Base-by-base conservation (phyloP, 257 asterid species). In the Linderniella brevidens region DNA sequence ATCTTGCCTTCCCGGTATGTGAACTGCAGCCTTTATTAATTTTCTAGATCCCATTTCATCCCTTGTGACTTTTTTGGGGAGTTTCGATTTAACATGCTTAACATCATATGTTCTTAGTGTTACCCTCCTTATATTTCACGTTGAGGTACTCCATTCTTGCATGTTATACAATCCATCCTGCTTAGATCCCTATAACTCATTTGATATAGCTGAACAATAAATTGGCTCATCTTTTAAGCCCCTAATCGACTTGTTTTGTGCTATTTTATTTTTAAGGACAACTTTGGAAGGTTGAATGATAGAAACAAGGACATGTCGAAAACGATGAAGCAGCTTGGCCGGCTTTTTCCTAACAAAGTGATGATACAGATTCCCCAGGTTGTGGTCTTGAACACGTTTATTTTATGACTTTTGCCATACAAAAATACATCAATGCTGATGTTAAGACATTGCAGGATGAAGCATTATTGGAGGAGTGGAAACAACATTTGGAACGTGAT, bases 321-420 rank as follows among this genome's bases (percentile, higher is more conserved):
- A 74, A 71, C 86, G 56, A 67, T 79, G n/a, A 83, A 83, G 71
- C 93, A 71, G 64, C 68, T 87, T 35, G 59, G 82, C 17, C 78
- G 74, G 53, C 92, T 87, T 58, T 80, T 87, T 40, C 95, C 94
- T 35, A 87, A 87, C 61, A 75, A 77, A 87, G 93, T 87, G 53
- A 68, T 70, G 25, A 78, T 87, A 65, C 92, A 83, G 59, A 35
- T 71, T 68, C 97, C 97, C 19, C 92, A 80, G 93, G 93, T 74
- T 39, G 57, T 70, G 44, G 48, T 49, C 49, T 14, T 48, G 46
- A 43, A 51, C 48, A 37, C 19, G 42, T 25, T 25, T 12, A 29
- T 52, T 11, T 37, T 14, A 41, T 20, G 35, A 17, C 11, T 8
- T 17, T 13, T 13, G 4, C 17, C 15, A 3, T 25, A 25, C 32